These are phyloP conservation scores for Choanephora cucurbitarum DNA, from an alignment of 371 early-diverging fungal species.

Conservation along the genomic window DNA sequence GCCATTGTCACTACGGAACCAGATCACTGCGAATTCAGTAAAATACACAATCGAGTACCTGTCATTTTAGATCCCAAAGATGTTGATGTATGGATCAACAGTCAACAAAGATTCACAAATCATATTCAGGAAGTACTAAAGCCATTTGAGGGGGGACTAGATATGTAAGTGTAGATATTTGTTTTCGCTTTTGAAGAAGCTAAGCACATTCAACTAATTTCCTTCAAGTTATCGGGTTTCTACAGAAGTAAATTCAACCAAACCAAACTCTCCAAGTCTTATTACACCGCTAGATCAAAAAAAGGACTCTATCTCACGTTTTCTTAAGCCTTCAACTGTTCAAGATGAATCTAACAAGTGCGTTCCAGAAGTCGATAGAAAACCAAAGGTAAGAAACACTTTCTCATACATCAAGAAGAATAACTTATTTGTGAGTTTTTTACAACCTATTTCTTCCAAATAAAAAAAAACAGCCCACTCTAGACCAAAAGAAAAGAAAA, in stretches of 20 bases:
- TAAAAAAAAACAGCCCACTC: neutral
- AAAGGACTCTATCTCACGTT: slow-evolving; percentile 39
- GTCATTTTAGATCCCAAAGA: slow-evolving; percentile 61
- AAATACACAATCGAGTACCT: slow-evolving; percentile 77
- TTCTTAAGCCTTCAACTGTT: slow-evolving; percentile 14
- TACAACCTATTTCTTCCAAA: no score
- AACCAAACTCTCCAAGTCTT: slow-evolving; percentile 48
- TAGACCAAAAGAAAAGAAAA: neutral
- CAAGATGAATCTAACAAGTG: neutral
- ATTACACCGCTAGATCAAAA: slow-evolving; percentile 37
- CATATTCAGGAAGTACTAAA: slow-evolving; percentile 47
- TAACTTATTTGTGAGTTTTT: neutral
- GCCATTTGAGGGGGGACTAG: slow-evolving; percentile 55
- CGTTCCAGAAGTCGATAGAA: neutral
- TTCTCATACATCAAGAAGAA: neutral
- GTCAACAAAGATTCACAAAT: slow-evolving; percentile 36
- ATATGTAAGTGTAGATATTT: slow-evolving; percentile 30
- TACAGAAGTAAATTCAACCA: slow-evolving; percentile 38
- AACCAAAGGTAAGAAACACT: neutral
- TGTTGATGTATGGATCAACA: slow-evolving; percentile 63
- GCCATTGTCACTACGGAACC: slow-evolving; percentile 65
- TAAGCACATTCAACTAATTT: no score
- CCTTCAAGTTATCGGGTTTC: slow-evolving; percentile 44
- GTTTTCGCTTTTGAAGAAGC: no score
- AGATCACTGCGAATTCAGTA: slow-evolving; percentile 35